Evolutionary conservation across 2,329 filamentous ascomycete species (phyloP), one percentile per base, ranked within the genome.

Genomic region (Aschersonia sp.): DNA sequence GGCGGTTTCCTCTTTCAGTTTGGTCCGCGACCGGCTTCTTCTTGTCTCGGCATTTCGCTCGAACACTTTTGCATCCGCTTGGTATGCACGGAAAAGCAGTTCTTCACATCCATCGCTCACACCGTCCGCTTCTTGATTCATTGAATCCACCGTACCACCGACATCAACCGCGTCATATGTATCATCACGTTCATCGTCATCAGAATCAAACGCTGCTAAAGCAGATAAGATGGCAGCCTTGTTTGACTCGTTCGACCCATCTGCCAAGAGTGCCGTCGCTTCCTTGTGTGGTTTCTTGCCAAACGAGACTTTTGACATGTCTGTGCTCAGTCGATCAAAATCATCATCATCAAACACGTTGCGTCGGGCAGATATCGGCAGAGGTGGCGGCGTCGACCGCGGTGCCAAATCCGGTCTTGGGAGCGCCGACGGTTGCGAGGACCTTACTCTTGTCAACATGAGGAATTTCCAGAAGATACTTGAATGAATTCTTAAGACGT

Each of bases 101-200:
- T 86, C 80, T 53, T 96, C 89, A 52, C 77, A 77, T 47, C 66
- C 69, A 32, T 78, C 73, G 40, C 63, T 66, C 5, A 55, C 57
- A 10, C 65, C 70, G 49, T 74, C 70, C 1, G 65, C 65, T 50
- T 76, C 72, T 46, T 78, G 76, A 38, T 75, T 71, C n/a, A 78
- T 72, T 5, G 76, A 71, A 20, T 95, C 89, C 3, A 96, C 81
- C 0, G 85, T 86, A 29, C 91, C 89, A 38, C 92, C 92, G 2
- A 97, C 88, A 59, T 97, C 92, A 45, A 81, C 87, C 2, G 83
- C 80, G 57, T 98, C 92, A 60, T 98, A 98, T 0, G 91, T 97
- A 62, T 98, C 92, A 62, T 98, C 92, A 38, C 89, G 79, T 67
- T 98, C 92, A 61, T 98, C 92, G 55, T 97, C 92, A 56, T 97